Percentiles rank a stretch among this genome's conserved stretches.
Conservation (phyloP, 768 basidiomycete genomes). For the Tephrocybe sp. region DNA sequence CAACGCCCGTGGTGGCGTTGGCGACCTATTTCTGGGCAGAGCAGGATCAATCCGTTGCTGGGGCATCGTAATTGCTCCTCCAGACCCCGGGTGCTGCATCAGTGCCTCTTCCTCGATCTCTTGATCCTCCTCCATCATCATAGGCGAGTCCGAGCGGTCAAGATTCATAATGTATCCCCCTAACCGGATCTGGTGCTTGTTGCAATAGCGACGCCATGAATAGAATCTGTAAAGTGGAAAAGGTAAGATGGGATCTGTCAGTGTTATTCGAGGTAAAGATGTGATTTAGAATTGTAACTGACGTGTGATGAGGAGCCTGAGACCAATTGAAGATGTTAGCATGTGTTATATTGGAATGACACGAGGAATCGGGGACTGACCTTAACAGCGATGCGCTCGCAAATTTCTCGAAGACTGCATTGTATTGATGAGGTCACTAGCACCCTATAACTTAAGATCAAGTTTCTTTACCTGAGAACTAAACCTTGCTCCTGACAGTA, state of each 20-base stretch:
- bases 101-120: slow-evolving; percentile 41
- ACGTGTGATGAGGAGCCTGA: slow-evolving; percentile 90
- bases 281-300: slow-evolving; percentile 22
- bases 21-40: slow-evolving; percentile 61
- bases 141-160: slow-evolving; percentile 49
- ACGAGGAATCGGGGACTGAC: slow-evolving; percentile 29
- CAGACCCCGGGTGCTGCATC: slow-evolving; percentile 33
- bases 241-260: slow-evolving; percentile 1
- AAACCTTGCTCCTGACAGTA: slow-evolving; percentile 88
- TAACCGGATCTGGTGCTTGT: slow-evolving; percentile 89
- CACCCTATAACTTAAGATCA: neutral
- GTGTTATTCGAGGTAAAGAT: neutral
- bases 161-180: slow-evolving; percentile 81
- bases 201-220: slow-evolving; percentile 90
- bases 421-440: slow-evolving; percentile 2
- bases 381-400: slow-evolving; percentile 84
- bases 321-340: too few relatives aligned
- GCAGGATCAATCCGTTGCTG: slow-evolving; percentile 18
- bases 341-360: slow-evolving; percentile 6
- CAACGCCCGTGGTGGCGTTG: slow-evolving; percentile 77
- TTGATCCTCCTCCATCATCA: slow-evolving; percentile 41
- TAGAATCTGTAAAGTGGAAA: slow-evolving; percentile 63
- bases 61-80: slow-evolving; percentile 31
- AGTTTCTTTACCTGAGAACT: slow-evolving; percentile 59
- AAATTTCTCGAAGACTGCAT: slow-evolving; percentile 74